Percentiles rank a stretch among this genome's conserved stretches.
Conservation (phyloP, 768 basidiomycete species). For the Mycena pura region DNA sequence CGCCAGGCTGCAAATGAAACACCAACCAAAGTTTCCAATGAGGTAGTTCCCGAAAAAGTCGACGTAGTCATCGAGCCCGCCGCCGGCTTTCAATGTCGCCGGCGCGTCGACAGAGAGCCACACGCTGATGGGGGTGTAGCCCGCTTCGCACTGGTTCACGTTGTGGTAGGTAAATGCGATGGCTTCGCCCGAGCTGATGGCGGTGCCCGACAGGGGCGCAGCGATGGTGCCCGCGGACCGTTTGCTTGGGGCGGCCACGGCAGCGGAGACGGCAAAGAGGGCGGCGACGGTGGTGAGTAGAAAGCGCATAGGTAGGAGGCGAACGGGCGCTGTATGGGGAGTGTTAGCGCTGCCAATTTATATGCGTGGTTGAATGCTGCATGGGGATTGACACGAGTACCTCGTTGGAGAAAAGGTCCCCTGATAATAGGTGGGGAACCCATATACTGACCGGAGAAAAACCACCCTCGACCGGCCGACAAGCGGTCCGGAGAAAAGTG, state of each 20-base stretch:
- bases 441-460: too few species aligned
- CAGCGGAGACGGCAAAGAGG: too few species aligned
- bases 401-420: too few species aligned
- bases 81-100: not conserved
- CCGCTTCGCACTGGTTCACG: slow-evolving; percentile 11
- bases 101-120: slow-evolving; percentile 9
- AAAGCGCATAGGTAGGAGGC: too few species aligned
- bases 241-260: not conserved
- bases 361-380: too few species aligned
- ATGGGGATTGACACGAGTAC: too few species aligned
- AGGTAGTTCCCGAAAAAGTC: slow-evolving; percentile 4
- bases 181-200: slow-evolving; percentile 1
- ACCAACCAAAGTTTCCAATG: slow-evolving; percentile 9
- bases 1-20: not conserved
- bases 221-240: not conserved
- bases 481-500: too few species aligned
- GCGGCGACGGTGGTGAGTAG: too few species aligned
- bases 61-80: not conserved
- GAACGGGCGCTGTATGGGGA: too few species aligned
- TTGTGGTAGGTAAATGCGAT: slow-evolving; percentile 8
- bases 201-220: not conserved
- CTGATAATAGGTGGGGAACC: too few species aligned
- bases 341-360: too few species aligned
- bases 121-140: slow-evolving; percentile 11
- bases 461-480: too few species aligned